Conservation (phyloP, 2,329 filamentous ascomycete genomes). For the Pseudofabraea citricarpa region DNA sequence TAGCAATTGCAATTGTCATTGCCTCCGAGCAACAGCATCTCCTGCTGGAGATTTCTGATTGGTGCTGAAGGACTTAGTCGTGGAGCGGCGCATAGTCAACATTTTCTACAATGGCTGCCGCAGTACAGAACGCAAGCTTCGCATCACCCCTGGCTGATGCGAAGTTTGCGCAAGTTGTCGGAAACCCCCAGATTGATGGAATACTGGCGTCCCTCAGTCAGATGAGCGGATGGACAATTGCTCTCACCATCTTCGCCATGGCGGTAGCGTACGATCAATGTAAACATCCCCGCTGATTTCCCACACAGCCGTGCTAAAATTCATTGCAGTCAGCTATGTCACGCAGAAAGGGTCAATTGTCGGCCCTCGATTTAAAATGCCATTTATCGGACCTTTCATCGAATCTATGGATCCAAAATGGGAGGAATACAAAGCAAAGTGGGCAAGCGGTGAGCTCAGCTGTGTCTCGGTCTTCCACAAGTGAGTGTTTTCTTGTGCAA, state of each 20-base stretch:
- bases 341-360: conserved; percentile 70
- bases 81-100: too few relatives aligned
- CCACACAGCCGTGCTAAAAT: conserved; percentile 8
- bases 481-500: conserved; percentile 44
- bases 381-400: conserved; percentile 93
- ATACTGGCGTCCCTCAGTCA: conserved; percentile 15
- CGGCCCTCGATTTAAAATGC: conserved; percentile 70
- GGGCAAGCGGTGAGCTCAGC: conserved; percentile 84
- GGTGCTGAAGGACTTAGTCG: too few relatives aligned
- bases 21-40: too few relatives aligned
- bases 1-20: too few relatives aligned
- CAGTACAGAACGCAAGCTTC: conserved; percentile 23
- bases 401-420: conserved; percentile 91
- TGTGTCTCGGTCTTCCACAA: conserved; percentile 99
- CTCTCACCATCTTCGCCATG: conserved; percentile 65
- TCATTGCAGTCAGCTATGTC: conserved; percentile 63
- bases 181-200: conserved; percentile 19
- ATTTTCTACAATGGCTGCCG: conserved; percentile 1
- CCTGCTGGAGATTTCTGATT: too few relatives aligned
- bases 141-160: conserved; percentile 27
- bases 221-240: conserved; percentile 56
- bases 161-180: conserved; percentile 19
- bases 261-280: conserved; percentile 86
- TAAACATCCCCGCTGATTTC: conserved; percentile 41
- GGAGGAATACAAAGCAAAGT: conserved; percentile 85